Evolutionary conservation across 2,329 filamentous ascomycete genomes (phyloP).

Genomic region (Madurella fahalii): DNA sequence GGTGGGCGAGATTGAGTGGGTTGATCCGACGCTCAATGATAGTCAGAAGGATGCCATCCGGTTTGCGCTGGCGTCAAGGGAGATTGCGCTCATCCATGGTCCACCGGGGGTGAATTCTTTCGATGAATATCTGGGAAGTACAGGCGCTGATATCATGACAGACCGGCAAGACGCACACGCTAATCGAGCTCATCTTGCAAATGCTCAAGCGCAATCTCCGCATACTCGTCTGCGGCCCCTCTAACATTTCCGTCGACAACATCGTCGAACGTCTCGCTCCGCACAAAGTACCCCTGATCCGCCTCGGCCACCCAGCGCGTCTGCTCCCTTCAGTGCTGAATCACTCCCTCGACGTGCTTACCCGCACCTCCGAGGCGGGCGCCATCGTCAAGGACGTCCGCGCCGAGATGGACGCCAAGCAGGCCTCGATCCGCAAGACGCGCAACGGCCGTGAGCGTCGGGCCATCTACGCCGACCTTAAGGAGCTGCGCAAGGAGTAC

Average conservation of each 20-base stretch:
- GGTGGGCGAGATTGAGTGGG: conserved; percentile 51
- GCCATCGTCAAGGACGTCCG: conserved; percentile 86
- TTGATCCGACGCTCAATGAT: conserved; percentile 59
- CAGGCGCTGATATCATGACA: conserved; percentile 28
- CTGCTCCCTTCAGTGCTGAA: conserved; percentile 82
- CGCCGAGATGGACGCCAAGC: conserved; percentile 88
- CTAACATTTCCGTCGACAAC: conserved; percentile 97
- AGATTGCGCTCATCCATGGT: conserved; percentile 88
- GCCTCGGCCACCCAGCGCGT: conserved; percentile 87
- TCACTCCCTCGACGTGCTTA: conserved; percentile 88
- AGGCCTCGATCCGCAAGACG: conserved; percentile 83
- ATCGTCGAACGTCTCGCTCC: conserved; percentile 88
- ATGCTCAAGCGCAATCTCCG: conserved; percentile 68
- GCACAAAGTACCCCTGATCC: conserved; percentile 80
- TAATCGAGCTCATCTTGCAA: conserved; percentile 94
- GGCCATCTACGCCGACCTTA: conserved; percentile 80
- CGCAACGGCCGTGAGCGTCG: conserved; percentile 73
- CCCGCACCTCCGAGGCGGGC: conserved; percentile 83
- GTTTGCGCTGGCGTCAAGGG: conserved; percentile 79
- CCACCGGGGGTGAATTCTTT: conserved; percentile 66
- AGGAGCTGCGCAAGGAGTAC: conserved; percentile 82
- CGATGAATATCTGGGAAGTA: background rate
- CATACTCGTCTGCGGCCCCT: conserved; percentile 90
- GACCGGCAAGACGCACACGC: conserved; percentile 94
- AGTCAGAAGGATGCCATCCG: conserved; percentile 65